These are phyloP conservation scores for Agrostemma githago DNA, from an alignment of 148 eudicot genomes.

Conservation along the genomic window DNA sequence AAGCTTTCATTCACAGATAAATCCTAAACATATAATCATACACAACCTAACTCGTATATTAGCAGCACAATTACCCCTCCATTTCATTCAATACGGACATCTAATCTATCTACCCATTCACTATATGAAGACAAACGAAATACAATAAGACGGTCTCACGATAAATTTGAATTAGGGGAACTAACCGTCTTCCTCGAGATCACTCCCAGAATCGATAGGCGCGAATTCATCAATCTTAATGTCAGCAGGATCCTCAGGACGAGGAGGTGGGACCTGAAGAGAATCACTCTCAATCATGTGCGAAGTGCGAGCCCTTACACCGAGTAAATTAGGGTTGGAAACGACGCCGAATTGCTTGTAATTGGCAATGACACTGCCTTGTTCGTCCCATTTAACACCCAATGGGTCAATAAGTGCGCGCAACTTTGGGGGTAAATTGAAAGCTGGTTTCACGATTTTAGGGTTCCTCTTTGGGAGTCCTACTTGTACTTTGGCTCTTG, in stretches of 20 bases:
- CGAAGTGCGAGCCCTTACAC: conserved; percentile 58
- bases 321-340: conserved; percentile 78
- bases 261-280: conserved; percentile 60
- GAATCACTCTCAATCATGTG: conserved; percentile 62
- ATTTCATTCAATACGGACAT: too few species aligned
- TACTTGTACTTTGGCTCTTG: conserved; percentile 66
- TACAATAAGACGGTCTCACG: neutral
- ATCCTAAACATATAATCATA: too few species aligned
- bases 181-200: conserved; percentile 91
- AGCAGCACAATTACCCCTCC: too few species aligned
- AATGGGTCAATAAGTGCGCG: conserved; percentile 51
- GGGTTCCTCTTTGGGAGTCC: conserved; percentile 79
- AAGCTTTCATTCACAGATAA: neutral
- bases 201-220: conserved; percentile 69
- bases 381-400: conserved; percentile 67
- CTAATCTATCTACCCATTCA: too few species aligned
- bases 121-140: too few species aligned
- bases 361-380: conserved; percentile 64
- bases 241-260: conserved; percentile 13
- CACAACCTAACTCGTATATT: too few species aligned
- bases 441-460: conserved; percentile 59
- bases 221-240: conserved; percentile 42
- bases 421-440: conserved; percentile 79
- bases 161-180: conserved; percentile 16
- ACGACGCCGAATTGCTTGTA: conserved; percentile 89